Percentiles rank a stretch among this genome's conserved stretches.
Conservation (phyloP, 768 basidiomycete genomes). For the Boletus edulis region DNA sequence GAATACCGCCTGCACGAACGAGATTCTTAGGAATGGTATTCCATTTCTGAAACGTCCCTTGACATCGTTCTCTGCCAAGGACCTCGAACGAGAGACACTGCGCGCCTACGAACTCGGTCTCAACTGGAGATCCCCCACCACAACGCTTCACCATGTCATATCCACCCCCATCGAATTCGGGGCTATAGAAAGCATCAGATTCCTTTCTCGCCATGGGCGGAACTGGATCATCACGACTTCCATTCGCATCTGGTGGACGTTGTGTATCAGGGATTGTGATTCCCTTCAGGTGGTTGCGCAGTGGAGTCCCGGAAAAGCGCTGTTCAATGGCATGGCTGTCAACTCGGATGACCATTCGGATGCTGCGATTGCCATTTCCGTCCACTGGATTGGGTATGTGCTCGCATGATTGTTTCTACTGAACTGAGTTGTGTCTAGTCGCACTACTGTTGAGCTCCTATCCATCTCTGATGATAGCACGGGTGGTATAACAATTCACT, state of each 20-base stretch:
- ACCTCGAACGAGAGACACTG: constrained; percentile 46
- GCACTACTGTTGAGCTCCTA: constrained; percentile 29
- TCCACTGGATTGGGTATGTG: constrained; percentile 46
- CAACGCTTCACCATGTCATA: constrained; percentile 17
- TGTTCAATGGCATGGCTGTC: constrained; percentile 51
- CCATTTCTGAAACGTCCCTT: constrained; percentile 47
- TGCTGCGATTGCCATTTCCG: constrained; percentile 50
- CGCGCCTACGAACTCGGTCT: constrained; percentile 45
- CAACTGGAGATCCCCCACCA: constrained; percentile 44
- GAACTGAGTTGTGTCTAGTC: constrained; percentile 19
- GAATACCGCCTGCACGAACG: constrained; percentile 45
- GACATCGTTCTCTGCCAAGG: constrained; percentile 35
- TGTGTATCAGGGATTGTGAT: constrained; percentile 50
- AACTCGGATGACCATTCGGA: constrained; percentile 46
- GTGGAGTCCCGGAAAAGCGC: constrained; percentile 53
- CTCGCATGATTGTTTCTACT: neutral
- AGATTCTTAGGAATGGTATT: constrained; percentile 44
- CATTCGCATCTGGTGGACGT: constrained; percentile 58
- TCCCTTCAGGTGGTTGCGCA: constrained; percentile 35
- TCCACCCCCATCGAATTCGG: constrained; percentile 34
- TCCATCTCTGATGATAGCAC: constrained; percentile 11
- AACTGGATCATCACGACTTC: constrained; percentile 52
- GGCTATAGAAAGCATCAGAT: constrained; percentile 50
- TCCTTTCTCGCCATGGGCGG: constrained; percentile 45
- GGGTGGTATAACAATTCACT: constrained; percentile 26